Evolutionary conservation across 140 eudicot genomes (phyloP).

Genomic region (Bidens hawaiensis): DNA sequence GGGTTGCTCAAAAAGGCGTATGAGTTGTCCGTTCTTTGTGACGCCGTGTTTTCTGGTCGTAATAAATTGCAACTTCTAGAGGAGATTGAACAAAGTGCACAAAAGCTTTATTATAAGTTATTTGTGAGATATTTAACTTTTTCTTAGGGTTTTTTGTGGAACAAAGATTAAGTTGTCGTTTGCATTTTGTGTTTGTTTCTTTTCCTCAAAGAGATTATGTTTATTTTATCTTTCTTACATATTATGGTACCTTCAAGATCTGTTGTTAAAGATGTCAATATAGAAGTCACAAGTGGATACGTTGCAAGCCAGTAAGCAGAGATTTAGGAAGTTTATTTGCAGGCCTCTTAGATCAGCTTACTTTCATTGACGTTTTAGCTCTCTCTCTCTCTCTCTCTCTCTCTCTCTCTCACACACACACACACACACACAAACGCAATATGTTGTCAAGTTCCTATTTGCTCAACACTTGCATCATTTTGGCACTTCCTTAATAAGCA

Average conservation of each 20-base stretch:
- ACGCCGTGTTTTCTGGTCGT: constrained; percentile 34
- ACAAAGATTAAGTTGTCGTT: constrained; percentile 38
- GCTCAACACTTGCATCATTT: too few species aligned
- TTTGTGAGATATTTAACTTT: constrained; percentile 5
- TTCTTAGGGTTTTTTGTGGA: not conserved
- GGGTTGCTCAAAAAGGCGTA: constrained; percentile 13
- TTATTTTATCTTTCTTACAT: constrained; percentile 33
- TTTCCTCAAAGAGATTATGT: constrained; percentile 1
- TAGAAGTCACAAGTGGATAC: constrained; percentile 29
- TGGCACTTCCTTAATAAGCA: constrained; percentile 35
- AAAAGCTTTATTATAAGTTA: constrained; percentile 21
- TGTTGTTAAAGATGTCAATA: constrained; percentile 42
- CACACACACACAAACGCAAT: constrained; percentile 20
- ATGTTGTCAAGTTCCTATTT: constrained; percentile 63
- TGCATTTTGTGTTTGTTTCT: constrained; percentile 12
- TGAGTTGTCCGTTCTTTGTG: constrained; percentile 12
- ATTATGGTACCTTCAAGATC: constrained; percentile 45
- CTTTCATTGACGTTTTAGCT: constrained; percentile 27
- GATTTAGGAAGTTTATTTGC: constrained; percentile 41
- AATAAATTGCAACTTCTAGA: too few species aligned
- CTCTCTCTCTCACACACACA: not conserved
- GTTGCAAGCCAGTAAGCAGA: constrained; percentile 35
- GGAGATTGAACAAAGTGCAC: constrained; percentile 39
- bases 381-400: constrained; percentile 39
- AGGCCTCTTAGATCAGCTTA: constrained; percentile 65